Evolutionary conservation across 352 stramenopile genomes (phyloP).

Genomic region (Plasmopara muralis): DNA sequence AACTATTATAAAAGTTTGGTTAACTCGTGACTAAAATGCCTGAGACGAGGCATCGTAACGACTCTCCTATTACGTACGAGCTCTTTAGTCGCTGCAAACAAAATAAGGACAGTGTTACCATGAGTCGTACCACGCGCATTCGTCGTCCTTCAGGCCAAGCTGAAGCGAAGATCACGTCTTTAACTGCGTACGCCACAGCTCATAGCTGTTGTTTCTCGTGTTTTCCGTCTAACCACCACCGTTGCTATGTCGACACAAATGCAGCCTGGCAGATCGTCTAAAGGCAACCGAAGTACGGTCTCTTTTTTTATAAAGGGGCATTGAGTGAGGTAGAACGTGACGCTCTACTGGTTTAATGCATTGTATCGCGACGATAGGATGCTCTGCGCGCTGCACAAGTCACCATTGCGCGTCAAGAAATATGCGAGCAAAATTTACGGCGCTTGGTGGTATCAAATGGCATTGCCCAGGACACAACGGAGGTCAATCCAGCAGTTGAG

Average conservation of each 20-base stretch:
- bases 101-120: not conserved
- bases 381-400: slow-evolving; percentile 41
- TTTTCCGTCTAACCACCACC: not conserved
- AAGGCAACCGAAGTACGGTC: slow-evolving; percentile 40
- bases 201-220: not conserved
- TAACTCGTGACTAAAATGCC: no score
- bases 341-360: not conserved
- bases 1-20: no score
- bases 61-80: no score
- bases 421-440: slow-evolving; percentile 51
- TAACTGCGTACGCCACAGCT: slow-evolving; percentile 20
- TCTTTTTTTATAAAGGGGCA: not conserved
- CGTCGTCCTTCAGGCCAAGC: slow-evolving; percentile 14
- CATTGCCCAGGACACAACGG: slow-evolving; percentile 21
- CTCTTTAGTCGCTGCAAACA: not conserved
- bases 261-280: slow-evolving; percentile 43
- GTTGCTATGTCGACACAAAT: not conserved
- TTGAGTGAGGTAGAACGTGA: not conserved
- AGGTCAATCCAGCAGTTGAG: slow-evolving; percentile 38
- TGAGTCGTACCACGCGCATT: slow-evolving; percentile 8
- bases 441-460: slow-evolving; percentile 40
- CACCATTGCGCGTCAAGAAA: slow-evolving; percentile 58
- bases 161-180: slow-evolving; percentile 31
- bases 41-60: no score
- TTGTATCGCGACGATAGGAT: slow-evolving; percentile 24